These are phyloP conservation scores for Hypoxylon perforatum DNA, from an alignment of 495 filamentous ascomycete genomes.

Conservation along the genomic window DNA sequence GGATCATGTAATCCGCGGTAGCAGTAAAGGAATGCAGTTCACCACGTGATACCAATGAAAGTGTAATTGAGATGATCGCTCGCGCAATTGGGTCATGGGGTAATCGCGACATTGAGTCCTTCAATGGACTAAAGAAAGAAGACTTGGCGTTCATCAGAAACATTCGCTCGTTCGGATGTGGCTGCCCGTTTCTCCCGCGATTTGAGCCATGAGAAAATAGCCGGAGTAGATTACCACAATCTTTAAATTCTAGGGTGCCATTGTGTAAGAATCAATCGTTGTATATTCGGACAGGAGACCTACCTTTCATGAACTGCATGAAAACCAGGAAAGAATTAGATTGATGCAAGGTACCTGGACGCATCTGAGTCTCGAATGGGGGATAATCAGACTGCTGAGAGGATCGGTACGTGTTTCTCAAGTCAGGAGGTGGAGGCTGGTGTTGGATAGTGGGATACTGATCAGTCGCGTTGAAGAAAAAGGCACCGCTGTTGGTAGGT, in stretches of 20 bases:
- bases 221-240: constrained; percentile 9
- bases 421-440: background rate
- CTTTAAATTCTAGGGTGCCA: constrained; percentile 12
- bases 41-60: constrained; percentile 9
- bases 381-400: background rate
- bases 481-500: background rate
- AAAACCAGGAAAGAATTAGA: constrained; percentile 12
- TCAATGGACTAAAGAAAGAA: constrained; percentile 14
- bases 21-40: constrained; percentile 9
- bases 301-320: constrained; percentile 28
- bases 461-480: background rate
- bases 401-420: background rate
- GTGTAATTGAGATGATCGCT: constrained; percentile 30
- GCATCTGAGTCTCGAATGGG: background rate
- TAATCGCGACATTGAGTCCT: background rate
- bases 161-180: constrained; percentile 4
- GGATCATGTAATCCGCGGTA: constrained; percentile 18
- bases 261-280: background rate
- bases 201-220: constrained; percentile 19
- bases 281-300: background rate
- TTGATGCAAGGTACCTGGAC: background rate
- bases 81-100: constrained; percentile 4
- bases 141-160: constrained; percentile 6
- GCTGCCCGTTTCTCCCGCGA: background rate
- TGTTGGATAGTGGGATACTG: background rate